Evolutionary conservation across 2,329 filamentous ascomycete genomes (phyloP), one percentile per base, ranked within the genome.

Genomic region (Didymella sp.): DNA sequence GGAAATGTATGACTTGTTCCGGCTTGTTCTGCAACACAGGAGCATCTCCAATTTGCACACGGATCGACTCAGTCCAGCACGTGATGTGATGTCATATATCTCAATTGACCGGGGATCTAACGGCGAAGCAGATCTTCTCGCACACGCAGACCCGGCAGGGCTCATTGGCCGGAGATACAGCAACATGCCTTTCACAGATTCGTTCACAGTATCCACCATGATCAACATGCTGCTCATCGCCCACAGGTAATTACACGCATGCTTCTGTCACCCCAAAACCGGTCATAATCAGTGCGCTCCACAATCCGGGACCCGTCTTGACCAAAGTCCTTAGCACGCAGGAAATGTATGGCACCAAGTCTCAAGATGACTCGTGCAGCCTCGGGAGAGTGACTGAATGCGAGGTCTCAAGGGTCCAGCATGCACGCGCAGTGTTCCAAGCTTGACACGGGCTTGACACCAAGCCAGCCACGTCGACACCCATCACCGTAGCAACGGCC

Each of bases 401-500:
- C 37, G 2, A 40, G 21, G 21, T 12, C 6, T 4, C 21, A 25
- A 24, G 37, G 21, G 37, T 40, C 37, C 21, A 40, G 37, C 37
- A 24, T 24, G 21, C 21, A 21, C 35, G 21, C 35, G 12, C 17
- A 38, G 35, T n/a, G 17, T 17, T 17, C 31, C 44, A 37, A 21
- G 44, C 43, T 22, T 31, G 28, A 31, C 43, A 41, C 47, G 15
- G 13, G 24, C 7, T 62, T 52, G 37, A 8, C 4, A 40, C 50
- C 50, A 52, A 52, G 50, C 50, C 42, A 42, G 65, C 69, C 69
- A 71, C 68, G 66, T 70, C 62, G 69, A 71, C 56, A 67, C 8
- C 46, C 51, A 55, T 73, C 64, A 41, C 70, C 68, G 59, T 59
- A 67, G 72, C 71, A 73, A 74, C 72, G 48, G 4, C 45, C 47